Percentiles rank a stretch among this genome's conserved stretches.
phyloP scores from a whole-genome alignment of 2,329 filamentous ascomycete genomes.

The Penicillium sp. region DNA sequence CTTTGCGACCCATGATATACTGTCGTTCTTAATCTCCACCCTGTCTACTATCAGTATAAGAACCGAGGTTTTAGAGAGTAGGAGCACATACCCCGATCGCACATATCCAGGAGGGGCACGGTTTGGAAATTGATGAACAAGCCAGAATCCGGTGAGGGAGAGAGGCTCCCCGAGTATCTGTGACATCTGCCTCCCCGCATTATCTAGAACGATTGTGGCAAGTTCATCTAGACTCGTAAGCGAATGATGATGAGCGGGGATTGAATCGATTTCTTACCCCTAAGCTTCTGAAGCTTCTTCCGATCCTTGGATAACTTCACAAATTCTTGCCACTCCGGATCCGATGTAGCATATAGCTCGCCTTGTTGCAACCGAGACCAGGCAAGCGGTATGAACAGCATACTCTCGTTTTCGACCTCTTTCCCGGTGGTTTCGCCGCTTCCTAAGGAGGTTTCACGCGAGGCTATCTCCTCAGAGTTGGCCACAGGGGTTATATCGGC shows the following conservation, averaged over 20 bases:
- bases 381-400: conserved; percentile 62
- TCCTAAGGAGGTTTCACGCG: conserved; percentile 3
- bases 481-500: conserved; percentile 15
- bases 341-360: conserved; percentile 38
- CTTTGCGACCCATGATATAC: conserved; percentile 30
- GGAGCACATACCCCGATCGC: conserved; percentile 56
- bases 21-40: conserved; percentile 28
- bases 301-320: conserved; percentile 58
- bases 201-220: conserved; percentile 44
- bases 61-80: not conserved
- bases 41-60: conserved; percentile 22
- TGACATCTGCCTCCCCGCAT: conserved; percentile 47
- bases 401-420: conserved; percentile 44
- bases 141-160: conserved; percentile 55
- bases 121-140: conserved; percentile 62
- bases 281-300: conserved; percentile 50
- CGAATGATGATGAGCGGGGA: conserved; percentile 6
- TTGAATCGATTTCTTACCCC: conserved; percentile 30
- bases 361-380: conserved; percentile 43
- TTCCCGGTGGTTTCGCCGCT: conserved; percentile 8
- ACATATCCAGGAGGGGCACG: conserved; percentile 60
- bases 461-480: not conserved
- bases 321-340: conserved; percentile 65
- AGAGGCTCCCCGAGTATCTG: conserved; percentile 51
- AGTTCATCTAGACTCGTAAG: conserved; percentile 46